Base-by-base conservation (phyloP, 805 yeast genomes). In the Monosporozyma unispora region DNA sequence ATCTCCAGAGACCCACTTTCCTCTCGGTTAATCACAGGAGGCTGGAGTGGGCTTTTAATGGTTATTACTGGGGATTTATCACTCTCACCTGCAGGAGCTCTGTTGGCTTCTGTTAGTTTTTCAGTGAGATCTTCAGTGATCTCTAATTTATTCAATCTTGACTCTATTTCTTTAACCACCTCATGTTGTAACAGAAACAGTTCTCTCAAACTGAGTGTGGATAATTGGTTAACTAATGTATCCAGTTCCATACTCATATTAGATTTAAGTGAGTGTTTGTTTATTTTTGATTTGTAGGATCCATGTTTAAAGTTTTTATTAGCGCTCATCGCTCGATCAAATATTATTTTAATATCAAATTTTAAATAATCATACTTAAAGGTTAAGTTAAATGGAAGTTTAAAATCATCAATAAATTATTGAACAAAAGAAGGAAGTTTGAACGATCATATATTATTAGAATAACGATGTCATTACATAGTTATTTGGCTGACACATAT, bases 401-500 rank as follows among this genome's bases (percentile, higher is more conserved):
- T n/a, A n/a, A n/a, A 12, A 31, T 12, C 35, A 4, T 14, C 5
- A 12, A 4, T 31, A n/a, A 31, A 31, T 14, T 31, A 31, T 31
- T 14, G 16, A 2, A 14, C 8, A 4, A 31, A 14, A 12, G 35
- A 2, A 12, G 12, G 16, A 14, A 31, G 12, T 11, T 3, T 28
- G 33, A 10, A 28, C n/a, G 14, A 4, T 14, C 4, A 31, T 31
- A 31, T 31, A 6, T 31, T 31, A 28, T 9, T 25, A 25, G 27
- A 31, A 14, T 5, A 19, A 16, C 18, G 23, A 74, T 74, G 78
- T 73, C 78, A 2, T 57, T 77, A 29, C 69, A 76, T 41, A 76
- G 71, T 46, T 77, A 77, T 52, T 61, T 78, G 39, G 65, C 73
- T 7, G 69, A 72, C 53, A 71, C 71, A 35, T 78, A 78, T 49